A percentile compares a stretch with the other conserved stretches of the same genome.
Evolutionary conservation across 352 stramenopile species (phyloP).

Genomic region (Halophytophthora polymorphica): DNA sequence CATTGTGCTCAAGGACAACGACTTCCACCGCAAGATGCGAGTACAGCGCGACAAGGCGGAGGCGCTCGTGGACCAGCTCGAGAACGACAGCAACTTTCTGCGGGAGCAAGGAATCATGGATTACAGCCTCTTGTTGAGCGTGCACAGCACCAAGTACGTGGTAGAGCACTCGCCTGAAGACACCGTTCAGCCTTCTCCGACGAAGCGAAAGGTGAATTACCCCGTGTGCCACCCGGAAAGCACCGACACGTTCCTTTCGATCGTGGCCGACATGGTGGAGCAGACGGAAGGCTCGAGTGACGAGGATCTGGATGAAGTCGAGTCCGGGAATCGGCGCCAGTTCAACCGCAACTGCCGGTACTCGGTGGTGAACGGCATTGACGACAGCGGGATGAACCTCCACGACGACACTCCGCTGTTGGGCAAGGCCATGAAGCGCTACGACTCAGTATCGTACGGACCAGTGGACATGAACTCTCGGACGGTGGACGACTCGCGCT

Average conservation of each 20-base stretch:
- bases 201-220: slow-evolving; percentile 72
- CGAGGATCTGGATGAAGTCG: slow-evolving; percentile 54
- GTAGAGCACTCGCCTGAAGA: slow-evolving; percentile 57
- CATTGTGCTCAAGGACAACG: slow-evolving; percentile 84
- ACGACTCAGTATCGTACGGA: slow-evolving; percentile 50
- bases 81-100: slow-evolving; percentile 73
- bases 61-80: slow-evolving; percentile 61
- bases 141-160: slow-evolving; percentile 84
- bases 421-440: slow-evolving; percentile 21
- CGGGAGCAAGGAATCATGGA: slow-evolving; percentile 85
- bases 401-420: slow-evolving; percentile 51
- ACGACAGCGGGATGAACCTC: slow-evolving; percentile 31
- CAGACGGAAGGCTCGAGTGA: slow-evolving; percentile 41
- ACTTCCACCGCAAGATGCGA: slow-evolving; percentile 82
- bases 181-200: slow-evolving; percentile 42
- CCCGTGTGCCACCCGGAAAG: slow-evolving; percentile 61
- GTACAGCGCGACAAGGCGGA: slow-evolving; percentile 56
- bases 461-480: slow-evolving; percentile 15
- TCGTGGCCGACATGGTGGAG: slow-evolving; percentile 27
- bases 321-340: slow-evolving; percentile 43
- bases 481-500: slow-evolving; percentile 34
- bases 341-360: slow-evolving; percentile 73
- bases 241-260: slow-evolving; percentile 41
- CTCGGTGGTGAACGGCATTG: slow-evolving; percentile 53
- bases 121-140: slow-evolving; percentile 84